phyloP scores from a whole-genome alignment of 106 monocot genomes.

The Platanthera zijinensis region DNA sequence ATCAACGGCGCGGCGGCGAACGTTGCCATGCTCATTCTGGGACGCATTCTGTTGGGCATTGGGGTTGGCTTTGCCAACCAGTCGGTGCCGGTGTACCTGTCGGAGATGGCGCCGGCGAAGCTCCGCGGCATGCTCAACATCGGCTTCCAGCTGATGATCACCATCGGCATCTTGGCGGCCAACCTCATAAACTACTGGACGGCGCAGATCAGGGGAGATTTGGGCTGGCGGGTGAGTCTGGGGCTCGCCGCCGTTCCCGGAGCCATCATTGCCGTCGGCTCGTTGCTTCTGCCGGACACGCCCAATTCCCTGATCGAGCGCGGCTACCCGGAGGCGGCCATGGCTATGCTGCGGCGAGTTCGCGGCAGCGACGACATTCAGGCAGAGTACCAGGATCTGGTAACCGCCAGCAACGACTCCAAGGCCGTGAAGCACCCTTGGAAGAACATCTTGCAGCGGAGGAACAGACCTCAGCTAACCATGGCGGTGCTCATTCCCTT shows the following conservation, averaged over 20 bases:
- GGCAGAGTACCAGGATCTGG: slow-evolving; percentile 9
- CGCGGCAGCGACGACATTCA: slow-evolving; percentile 6
- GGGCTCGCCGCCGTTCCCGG: slow-evolving; percentile 11
- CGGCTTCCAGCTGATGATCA: slow-evolving; percentile 13
- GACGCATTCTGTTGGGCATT: background rate
- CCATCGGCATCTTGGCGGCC: slow-evolving; percentile 5
- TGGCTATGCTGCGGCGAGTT: background rate
- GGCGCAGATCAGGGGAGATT: background rate
- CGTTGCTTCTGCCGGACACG: slow-evolving; percentile 3
- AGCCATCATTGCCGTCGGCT: slow-evolving; percentile 2
- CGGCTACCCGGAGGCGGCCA: background rate
- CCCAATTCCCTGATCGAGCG: slow-evolving; percentile 11
- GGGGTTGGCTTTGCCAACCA: background rate
- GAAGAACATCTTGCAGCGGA: slow-evolving; percentile 6
- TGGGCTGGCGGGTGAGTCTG: slow-evolving; percentile 7
- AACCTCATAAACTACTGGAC: slow-evolving; percentile 15
- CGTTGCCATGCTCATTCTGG: slow-evolving; percentile 7
- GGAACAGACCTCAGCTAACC: slow-evolving; percentile 3
- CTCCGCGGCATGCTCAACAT: slow-evolving; percentile 15
- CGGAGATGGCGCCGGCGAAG: slow-evolving; percentile 5
- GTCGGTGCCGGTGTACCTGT: slow-evolving; percentile 9
- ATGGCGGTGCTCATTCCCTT: slow-evolving; percentile 7
- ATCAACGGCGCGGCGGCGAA: slow-evolving; percentile 7
- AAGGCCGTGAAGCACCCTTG: slow-evolving; percentile 3
- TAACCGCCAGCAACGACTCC: slow-evolving; percentile 4